Evolutionary conservation across 306 rosid genomes (phyloP).

Genomic region (Quercus bicolor): DNA sequence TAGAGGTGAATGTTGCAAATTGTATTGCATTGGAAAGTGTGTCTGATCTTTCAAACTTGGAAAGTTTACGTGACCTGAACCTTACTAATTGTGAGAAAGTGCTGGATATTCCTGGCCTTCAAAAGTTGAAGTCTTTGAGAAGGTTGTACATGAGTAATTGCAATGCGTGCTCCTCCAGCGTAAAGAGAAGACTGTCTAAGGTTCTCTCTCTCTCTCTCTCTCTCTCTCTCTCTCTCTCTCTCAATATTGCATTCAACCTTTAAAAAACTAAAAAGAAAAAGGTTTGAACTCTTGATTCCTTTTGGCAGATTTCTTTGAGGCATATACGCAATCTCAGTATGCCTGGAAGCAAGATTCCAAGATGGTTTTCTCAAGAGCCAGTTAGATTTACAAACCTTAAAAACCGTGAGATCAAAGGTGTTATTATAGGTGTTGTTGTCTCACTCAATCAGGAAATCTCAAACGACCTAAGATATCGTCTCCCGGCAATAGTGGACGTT

Average conservation of each 20-base stretch:
- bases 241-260: neutral
- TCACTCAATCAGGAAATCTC: conserved; percentile 41
- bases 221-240: too few species aligned
- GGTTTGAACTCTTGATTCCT: too few species aligned
- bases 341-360: conserved; percentile 60
- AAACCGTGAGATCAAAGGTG: conserved; percentile 37
- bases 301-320: conserved; percentile 48
- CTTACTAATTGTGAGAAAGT: conserved; percentile 52
- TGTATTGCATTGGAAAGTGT: conserved; percentile 44
- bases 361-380: conserved; percentile 40
- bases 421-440: conserved; percentile 40
- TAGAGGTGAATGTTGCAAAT: conserved; percentile 35
- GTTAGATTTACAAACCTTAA: conserved; percentile 32
- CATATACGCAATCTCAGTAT: conserved; percentile 45
- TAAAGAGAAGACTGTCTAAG: conserved; percentile 50
- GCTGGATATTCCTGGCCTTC: conserved; percentile 57
- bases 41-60: conserved; percentile 45
- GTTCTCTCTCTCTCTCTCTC: conserved; percentile 20
- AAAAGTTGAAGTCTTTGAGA: conserved; percentile 49
- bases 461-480: neutral
- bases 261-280: too few species aligned
- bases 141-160: conserved; percentile 48
- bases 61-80: conserved; percentile 36
- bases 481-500: conserved; percentile 34
- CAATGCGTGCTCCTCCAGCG: conserved; percentile 34